A percentile compares a stretch with the other conserved stretches of the same genome.
Conservation (phyloP, 768 basidiomycete species). For the Pisolithus marmoratus region DNA sequence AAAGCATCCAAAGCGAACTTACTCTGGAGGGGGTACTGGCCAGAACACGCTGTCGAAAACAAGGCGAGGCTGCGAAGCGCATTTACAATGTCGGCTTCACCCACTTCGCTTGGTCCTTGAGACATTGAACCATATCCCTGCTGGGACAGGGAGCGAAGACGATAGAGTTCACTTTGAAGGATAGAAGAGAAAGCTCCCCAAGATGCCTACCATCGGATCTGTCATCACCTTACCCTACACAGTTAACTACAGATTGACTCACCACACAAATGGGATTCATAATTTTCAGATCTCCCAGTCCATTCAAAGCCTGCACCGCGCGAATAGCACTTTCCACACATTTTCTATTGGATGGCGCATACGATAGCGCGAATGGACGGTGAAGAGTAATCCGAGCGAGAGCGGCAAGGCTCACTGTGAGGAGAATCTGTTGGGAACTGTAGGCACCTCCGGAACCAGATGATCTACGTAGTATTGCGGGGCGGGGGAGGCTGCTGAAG, state of each 20-base stretch:
- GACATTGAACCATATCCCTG: neutral
- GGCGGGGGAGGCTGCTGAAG: conserved; percentile 12
- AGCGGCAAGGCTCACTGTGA: conserved; percentile 16
- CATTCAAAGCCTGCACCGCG: conserved; percentile 12
- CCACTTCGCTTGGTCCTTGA: neutral
- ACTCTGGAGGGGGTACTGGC: conserved; percentile 15
- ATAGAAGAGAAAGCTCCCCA: conserved; percentile 19
- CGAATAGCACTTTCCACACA: conserved; percentile 13
- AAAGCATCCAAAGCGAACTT: conserved; percentile 1
- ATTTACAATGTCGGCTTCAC: conserved; percentile 7
- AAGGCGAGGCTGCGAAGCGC: conserved; percentile 14
- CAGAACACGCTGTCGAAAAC: conserved; percentile 12
- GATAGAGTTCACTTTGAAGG: conserved; percentile 17
- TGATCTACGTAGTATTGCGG: neutral
- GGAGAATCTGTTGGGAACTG: conserved; percentile 5
- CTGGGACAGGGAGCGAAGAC: conserved; percentile 7
- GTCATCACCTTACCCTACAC: neutral
- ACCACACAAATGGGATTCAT: conserved; percentile 18
- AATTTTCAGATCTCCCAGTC: conserved; percentile 1
- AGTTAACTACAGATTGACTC: neutral
- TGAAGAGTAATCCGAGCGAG: conserved; percentile 22
- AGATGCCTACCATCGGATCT: conserved; percentile 9
- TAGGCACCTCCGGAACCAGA: neutral
- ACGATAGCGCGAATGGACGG: conserved; percentile 10
- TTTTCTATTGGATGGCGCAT: conserved; percentile 10